A percentile compares a stretch with the other conserved stretches of the same genome.
These are phyloP conservation scores for Fusarium proliferatum DNA, from an alignment of 2,329 filamentous ascomycete genomes.

Conservation along the genomic window DNA sequence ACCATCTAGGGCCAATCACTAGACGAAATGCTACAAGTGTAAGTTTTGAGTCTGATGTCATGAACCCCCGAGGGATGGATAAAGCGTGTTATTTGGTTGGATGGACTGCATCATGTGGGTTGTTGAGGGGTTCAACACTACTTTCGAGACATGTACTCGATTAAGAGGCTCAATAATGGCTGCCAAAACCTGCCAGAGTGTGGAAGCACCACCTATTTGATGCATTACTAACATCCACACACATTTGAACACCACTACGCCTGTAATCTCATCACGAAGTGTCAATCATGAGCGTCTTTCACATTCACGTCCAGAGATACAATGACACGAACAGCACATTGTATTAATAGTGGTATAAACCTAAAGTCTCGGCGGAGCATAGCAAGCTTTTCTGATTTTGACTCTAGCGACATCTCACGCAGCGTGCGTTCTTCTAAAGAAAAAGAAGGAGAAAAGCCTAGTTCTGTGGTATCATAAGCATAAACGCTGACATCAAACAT, in stretches of 20 bases:
- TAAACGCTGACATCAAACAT: slow-evolving; percentile 42
- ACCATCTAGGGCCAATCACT: slow-evolving; percentile 37
- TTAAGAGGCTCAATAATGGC: background rate
- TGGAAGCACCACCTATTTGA: background rate
- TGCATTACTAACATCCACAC: background rate
- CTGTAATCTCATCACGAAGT: background rate
- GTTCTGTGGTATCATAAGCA: slow-evolving; percentile 41
- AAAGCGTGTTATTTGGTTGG: slow-evolving; percentile 41
- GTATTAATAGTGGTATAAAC: slow-evolving; percentile 37
- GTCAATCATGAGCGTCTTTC: background rate
- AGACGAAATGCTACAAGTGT: background rate
- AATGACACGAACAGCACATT: slow-evolving; percentile 26
- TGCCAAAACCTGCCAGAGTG: background rate
- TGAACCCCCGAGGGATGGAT: slow-evolving; percentile 27
- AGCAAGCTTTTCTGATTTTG: slow-evolving; percentile 37
- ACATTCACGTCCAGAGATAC: background rate
- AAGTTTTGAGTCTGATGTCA: slow-evolving; percentile 24
- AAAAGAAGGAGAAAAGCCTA: slow-evolving; percentile 35
- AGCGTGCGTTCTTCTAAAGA: slow-evolving; percentile 26
- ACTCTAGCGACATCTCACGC: slow-evolving; percentile 30
- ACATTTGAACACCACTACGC: background rate
- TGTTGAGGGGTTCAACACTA: slow-evolving; percentile 20
- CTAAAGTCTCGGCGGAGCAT: slow-evolving; percentile 39
- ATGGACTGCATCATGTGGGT: slow-evolving; percentile 10
- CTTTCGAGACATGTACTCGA: slow-evolving; percentile 20